Evolutionary conservation across 192 early-diverging fungal genomes (phyloP).

Genomic region (Lunasporangiospora selenospora): DNA sequence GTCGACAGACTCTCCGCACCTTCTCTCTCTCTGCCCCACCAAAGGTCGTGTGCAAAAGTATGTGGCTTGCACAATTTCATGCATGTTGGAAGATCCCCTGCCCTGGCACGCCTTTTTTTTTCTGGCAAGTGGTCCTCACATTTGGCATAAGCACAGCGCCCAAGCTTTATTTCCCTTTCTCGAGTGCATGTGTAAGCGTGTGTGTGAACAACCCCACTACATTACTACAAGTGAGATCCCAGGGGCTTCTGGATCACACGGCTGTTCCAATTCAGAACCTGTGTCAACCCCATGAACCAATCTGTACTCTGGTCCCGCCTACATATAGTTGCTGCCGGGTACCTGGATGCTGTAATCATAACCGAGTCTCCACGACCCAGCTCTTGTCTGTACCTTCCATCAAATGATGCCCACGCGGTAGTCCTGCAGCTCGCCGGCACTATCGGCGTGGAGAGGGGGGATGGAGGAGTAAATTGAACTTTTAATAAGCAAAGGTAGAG

Average conservation of each 20-base stretch:
- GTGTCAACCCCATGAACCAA: conserved; percentile 86
- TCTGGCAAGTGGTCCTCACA: no score
- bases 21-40: conserved; percentile 1
- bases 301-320: conserved; percentile 72
- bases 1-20: no score
- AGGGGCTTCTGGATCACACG: conserved; percentile 84
- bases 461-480: no score
- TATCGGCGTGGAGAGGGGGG: no score
- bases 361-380: conserved; percentile 81
- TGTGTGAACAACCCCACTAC: not conserved
- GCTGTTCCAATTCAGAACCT: conserved; percentile 93
- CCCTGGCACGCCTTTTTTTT: no score
- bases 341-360: conserved; percentile 81
- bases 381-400: conserved; percentile 89
- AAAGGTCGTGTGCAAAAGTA: no score
- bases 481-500: not conserved
- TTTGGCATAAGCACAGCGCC: no score
- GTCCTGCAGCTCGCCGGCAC: conserved; percentile 53
- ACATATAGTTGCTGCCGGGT: conserved; percentile 87
- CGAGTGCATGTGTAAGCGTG: no score
- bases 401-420: conserved; percentile 92
- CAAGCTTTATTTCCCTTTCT: no score
- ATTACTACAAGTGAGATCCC: conserved; percentile 31
- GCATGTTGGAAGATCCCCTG: no score
- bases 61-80: no score